Evolutionary conservation across 2,329 filamentous ascomycete genomes (phyloP), one percentile per base, ranked within the genome.

Genomic region (Penicillium griseofulvum): DNA sequence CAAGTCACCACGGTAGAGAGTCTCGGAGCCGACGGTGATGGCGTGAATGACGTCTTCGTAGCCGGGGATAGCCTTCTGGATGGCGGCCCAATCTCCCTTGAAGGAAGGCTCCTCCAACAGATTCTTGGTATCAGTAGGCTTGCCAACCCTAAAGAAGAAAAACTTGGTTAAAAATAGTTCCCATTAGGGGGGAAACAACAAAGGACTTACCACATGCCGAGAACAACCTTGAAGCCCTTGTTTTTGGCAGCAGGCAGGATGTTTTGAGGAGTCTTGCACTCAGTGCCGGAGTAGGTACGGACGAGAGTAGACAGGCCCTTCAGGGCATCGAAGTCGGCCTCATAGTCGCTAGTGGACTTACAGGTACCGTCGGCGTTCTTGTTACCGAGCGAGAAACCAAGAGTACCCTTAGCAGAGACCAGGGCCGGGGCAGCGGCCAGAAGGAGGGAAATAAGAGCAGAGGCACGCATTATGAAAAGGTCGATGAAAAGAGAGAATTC

Each of bases 21-120:
- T 81, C 76, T 90, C 87, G 14, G 85, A 88, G 28, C 87, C 87
- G 55, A 89, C 84, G 5, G 87, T 89, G 59, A 89, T 83, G 54
- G 82, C 87, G 67, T 87, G 84, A 60, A 90, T 80, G 55, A 83
- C 80, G 56, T 83, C 79, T 64, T 80, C 75, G 81, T 72, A 81
- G 63, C 68, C 70, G 26, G 70, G 69, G 36, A 75, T 64, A 19
- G 66, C 65, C 50, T 71, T 74, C 50, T 79, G 74, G 53, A 88
- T 76, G 12, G 86, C 84, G 7, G 76, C 71, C 67, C 83, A 84
- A 70, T 89, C 87, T 45, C 77, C 74, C 26, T 80, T 68, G 73
- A 85, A 88, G 34, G 83, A 84, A 29, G 81, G 28, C 41, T 55
- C 52, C 26, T 49, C 49, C 12, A 55, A 17, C 28, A 55, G 76